Evolutionary conservation across 257 asterid species (phyloP).

Genomic region (Capsicum rhomboideum): DNA sequence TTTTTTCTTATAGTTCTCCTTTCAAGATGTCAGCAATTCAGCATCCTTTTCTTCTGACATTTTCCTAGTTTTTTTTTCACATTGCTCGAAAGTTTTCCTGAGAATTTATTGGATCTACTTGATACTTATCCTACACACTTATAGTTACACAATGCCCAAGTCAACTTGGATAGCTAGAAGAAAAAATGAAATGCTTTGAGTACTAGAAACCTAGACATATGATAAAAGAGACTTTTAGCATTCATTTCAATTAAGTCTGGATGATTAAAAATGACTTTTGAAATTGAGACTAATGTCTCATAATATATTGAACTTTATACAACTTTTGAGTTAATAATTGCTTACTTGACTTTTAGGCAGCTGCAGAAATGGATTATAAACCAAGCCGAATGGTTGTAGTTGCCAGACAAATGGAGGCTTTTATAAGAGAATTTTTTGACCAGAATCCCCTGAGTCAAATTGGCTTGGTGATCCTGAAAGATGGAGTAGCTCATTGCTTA

Average conservation of each 20-base stretch:
- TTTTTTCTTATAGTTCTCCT: background rate
- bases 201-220: background rate
- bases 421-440: slow-evolving; percentile 86
- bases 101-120: background rate
- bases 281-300: background rate
- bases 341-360: slow-evolving; percentile 52
- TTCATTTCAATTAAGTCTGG: background rate
- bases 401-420: slow-evolving; percentile 87
- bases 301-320: background rate
- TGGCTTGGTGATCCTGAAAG: slow-evolving; percentile 69
- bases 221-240: background rate
- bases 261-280: background rate
- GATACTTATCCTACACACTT: background rate
- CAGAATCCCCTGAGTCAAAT: slow-evolving; percentile 91
- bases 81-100: background rate
- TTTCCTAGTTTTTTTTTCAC: background rate
- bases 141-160: background rate
- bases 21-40: background rate
- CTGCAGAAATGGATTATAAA: slow-evolving; percentile 75
- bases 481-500: slow-evolving; percentile 76
- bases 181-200: background rate
- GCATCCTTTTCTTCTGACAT: background rate
- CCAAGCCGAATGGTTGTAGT: slow-evolving; percentile 88
- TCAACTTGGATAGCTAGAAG: background rate
- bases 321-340: background rate